Base-by-base conservation (phyloP, 176 grass and related monocot genomes). In the Triticum monococcum region DNA sequence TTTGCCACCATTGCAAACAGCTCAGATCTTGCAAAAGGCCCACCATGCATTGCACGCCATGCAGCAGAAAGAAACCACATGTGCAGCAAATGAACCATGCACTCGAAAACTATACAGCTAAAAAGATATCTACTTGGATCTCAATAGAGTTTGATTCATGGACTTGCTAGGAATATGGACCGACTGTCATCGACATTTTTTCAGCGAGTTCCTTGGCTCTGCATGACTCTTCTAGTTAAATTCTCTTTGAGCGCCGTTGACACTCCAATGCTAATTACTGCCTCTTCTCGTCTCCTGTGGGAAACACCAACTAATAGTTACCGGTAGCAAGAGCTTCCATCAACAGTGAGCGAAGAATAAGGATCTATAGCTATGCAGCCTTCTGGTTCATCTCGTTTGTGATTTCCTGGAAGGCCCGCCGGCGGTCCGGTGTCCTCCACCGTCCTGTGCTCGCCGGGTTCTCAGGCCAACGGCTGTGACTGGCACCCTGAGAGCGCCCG, bases 401-500 rank as follows among this genome's bases (percentile, higher is more conserved):
- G 72, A 91, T 94, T 79, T 94, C 87, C 50, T 82, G 87, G 92
- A 94, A 94, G 75, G 82, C 84, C 67, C 22, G 71, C 30, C 78
- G 43, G 9, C 79, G 80, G 45, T 46, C 12, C 12, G 30, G 71
- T 22, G 30, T 43, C 63, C 77, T 88, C 83, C 72, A 75, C 38
- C 28, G 64, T 54, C 85, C 71, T 12, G 63, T 78, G 76, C 28
- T 54, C 37, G 73, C 31, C 13, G 31, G 57, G 37, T 65, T 68
- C 79, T 85, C 74, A 68, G 66, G 72, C 57, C 83, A 85, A 18
- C 35, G 64, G 41, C 68, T 52, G 77, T 72, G 76, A 40, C 64
- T 43, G 50, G 75, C 81, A 89, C 72, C 72, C 22, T 17, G 33
- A 31, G 60, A 64, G 22, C 46, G n/a, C 31, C 28, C 84, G n/a